Evolutionary conservation across 768 basidiomycete genomes (phyloP).

Genomic region (Lactarius psammicola): DNA sequence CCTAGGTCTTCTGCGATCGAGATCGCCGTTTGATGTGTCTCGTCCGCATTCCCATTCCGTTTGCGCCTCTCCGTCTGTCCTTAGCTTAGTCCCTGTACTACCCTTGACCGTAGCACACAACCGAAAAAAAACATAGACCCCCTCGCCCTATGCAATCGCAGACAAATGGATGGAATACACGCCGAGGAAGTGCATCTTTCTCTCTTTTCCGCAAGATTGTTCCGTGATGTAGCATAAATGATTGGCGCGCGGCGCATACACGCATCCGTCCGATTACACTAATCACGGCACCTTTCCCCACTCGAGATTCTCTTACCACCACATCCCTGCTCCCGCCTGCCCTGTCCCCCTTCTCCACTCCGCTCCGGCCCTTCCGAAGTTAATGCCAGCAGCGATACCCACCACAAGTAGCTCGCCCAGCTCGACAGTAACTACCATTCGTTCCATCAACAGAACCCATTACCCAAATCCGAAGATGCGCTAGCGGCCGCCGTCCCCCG

Average conservation of each 20-base stretch:
- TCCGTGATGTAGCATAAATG: constrained; percentile 23
- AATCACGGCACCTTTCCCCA: constrained; percentile 20
- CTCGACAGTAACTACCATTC: constrained; percentile 2
- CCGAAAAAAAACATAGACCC: neutral
- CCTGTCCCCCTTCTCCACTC: neutral
- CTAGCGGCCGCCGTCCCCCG: neutral
- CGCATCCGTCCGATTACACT: neutral
- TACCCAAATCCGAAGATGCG: constrained; percentile 13
- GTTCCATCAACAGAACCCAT: constrained; percentile 3
- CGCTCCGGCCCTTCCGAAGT: constrained; percentile 22
- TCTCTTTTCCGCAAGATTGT: constrained; percentile 22
- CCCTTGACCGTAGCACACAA: constrained; percentile 17
- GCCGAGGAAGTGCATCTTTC: constrained; percentile 15
- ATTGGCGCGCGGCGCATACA: constrained; percentile 20
- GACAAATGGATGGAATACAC: constrained; percentile 6
- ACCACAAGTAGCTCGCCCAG: neutral
- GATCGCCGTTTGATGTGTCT: constrained; percentile 25
- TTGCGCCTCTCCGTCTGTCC: neutral
- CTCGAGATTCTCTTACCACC: neutral
- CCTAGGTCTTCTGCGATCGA: constrained; percentile 27
- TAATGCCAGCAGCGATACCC: constrained; percentile 7
- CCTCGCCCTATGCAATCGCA: constrained; percentile 15
- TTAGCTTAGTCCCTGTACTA: too few relatives aligned
- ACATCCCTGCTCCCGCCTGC: constrained; percentile 2
- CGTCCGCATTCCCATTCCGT: constrained; percentile 6